Base-by-base conservation (phyloP, 2,329 filamentous ascomycete genomes). In the Cercospora zeina region DNA sequence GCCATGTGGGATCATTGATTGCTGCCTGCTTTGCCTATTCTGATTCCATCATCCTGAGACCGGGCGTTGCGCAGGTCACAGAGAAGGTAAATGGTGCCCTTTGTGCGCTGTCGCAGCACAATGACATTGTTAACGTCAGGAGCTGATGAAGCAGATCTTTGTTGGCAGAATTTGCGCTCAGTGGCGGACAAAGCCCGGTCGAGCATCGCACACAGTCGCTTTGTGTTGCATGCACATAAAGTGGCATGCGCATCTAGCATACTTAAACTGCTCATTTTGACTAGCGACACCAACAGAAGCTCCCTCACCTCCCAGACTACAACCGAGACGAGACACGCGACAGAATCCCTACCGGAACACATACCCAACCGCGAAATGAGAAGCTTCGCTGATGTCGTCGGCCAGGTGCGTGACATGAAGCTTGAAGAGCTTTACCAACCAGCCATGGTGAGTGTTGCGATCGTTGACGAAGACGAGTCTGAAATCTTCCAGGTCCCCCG, bases 341-440 rank as follows among this genome's bases (percentile, higher is more conserved):
- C 16, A 19, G 8, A 16, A 19, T 8, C n/a, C 8, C 16, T 16
- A 13, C n/a, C 3, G 8, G n/a, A 34, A 16, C 37, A 42, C n/a
- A 9, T 9, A 16, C 37, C n/a, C 37, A 42, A 42, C 37, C 7
- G n/a, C 34, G 19, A 19, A 4, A 42, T 19, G 37, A 8, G 37
- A 2, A 2, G 2, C 7, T 16, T 9, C n/a, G n/a, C n/a, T 42
- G 42, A 47, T 2, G 3, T 47, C 24, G 42, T 47, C 54, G 24
- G 36, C 14, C 54, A 31, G 54, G 37, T 33, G 54, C 54, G 37
- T 16, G 21, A 42, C 21, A 57, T 45, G 34, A 42, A 57, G 3
- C n/a, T 33, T 14, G 21, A 57, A 16, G 54, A 57, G 16, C 37
- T 57, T 16, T 57, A 31, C 37, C 10, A 33, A 13, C 37, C 54